A percentile compares a stretch with the other conserved stretches of the same genome.
phyloP scores from a whole-genome alignment of 192 early-diverging fungal species.

The Bifiguratus adelaidae region DNA sequence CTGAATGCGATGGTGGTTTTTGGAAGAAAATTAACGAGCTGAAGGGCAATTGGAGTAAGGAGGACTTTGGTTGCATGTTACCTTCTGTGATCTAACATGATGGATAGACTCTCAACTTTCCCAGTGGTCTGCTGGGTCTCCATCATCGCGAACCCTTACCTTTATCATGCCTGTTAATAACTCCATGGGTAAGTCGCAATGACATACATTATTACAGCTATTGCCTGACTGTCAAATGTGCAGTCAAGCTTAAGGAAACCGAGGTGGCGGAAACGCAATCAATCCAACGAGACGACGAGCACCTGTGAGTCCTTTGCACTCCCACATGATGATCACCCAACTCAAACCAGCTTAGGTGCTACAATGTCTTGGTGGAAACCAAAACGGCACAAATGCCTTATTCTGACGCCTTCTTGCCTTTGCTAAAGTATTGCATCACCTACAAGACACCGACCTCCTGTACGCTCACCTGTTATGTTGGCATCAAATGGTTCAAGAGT shows the following conservation, averaged over 20 bases:
- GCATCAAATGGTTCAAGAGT: conserved; percentile 57
- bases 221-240: not conserved
- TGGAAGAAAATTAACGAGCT: conserved; percentile 10
- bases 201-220: not conserved
- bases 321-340: not conserved
- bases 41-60: conserved; percentile 7
- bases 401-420: conserved; percentile 54
- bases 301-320: conserved; percentile 28
- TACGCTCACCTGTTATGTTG: conserved; percentile 36
- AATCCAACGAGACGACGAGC: conserved; percentile 42
- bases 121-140: conserved; percentile 1
- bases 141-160: conserved; percentile 30
- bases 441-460: conserved; percentile 36
- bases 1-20: conserved; percentile 5
- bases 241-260: conserved; percentile 62
- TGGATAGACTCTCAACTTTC: not conserved
- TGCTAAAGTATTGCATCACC: conserved; percentile 58
- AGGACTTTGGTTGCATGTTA: not conserved
- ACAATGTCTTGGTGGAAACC: conserved; percentile 30
- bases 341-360: conserved; percentile 19
- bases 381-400: conserved; percentile 53
- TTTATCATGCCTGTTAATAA: conserved; percentile 63
- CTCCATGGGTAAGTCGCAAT: conserved; percentile 40
- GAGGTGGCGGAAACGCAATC: conserved; percentile 44
- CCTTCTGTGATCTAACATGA: not conserved